Evolutionary conservation across 108 stramenopile species (phyloP), one percentile per base, ranked within the genome.

Genomic region (Nitzschia sp.): DNA sequence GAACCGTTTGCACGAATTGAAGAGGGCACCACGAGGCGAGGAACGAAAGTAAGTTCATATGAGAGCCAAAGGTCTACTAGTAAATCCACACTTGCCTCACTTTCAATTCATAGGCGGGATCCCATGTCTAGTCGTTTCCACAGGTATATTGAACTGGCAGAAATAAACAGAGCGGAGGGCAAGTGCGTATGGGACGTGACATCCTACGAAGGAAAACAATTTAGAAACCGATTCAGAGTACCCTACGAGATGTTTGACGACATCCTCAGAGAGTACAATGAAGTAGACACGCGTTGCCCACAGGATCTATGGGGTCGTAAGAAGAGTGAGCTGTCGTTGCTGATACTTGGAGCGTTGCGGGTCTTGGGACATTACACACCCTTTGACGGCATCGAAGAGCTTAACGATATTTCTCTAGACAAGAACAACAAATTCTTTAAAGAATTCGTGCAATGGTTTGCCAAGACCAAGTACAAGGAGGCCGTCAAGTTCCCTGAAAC

Each of bases 361-460:
- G 18, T 23, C n/a, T 19, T 54, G 11, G 53, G 13, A 24, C 6
- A 54, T 5, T 11, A 6, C n/a, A n/a, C 21, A 17, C 6, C 53
- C 18, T 54, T 54, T n/a, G 53, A 54, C n/a, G 18, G 18, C 13
- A n/a, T 54, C 6, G 53, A 54, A 24, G 53, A 54, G 21, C 53
- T 54, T 5, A 19, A 11, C 11, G 13, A 54, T 24, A n/a, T 54
- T 54, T 23, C 21, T 17, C 21, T n/a, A 17, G 21, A 8, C 6
- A 8, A 54, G 6, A n/a, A 54, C 21, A 11, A 54, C 6, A n/a
- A 17, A 6, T 54, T 23, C 23, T 54, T 54, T 54, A n/a, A 54
- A 23, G n/a, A 54, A 24, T 54, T 54, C n/a, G 21, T 54, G 6
- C 6, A 11, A 19, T 54, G 53, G 53, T 54, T 54, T 17, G 5